Evolutionary conservation across 106 monocot species (phyloP).

Genomic region (Dioscorea alata): DNA sequence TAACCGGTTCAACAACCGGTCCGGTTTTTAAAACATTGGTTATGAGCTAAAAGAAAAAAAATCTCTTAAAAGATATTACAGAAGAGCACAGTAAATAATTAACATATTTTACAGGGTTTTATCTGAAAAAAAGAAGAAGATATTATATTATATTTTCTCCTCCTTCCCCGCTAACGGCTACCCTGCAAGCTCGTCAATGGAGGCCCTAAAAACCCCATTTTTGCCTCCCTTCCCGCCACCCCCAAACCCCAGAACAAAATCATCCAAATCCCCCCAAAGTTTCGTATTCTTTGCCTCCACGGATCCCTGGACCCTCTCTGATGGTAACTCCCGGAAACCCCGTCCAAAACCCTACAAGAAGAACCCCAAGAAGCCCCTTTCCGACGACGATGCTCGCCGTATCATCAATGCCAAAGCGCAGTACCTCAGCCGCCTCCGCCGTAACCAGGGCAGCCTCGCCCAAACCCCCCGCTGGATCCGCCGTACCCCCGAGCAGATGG

Average conservation of each 20-base stretch:
- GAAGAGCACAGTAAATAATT: too few species aligned
- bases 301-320: slow-evolving; percentile 48
- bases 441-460: slow-evolving; percentile 76
- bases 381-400: slow-evolving; percentile 84
- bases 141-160: too few species aligned
- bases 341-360: slow-evolving; percentile 6
- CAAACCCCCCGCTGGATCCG: slow-evolving; percentile 83
- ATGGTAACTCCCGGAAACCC: slow-evolving; percentile 27
- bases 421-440: slow-evolving; percentile 68
- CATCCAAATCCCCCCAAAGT: neutral
- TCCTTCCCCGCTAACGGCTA: neutral
- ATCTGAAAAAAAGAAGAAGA: too few species aligned
- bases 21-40: too few species aligned
- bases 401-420: slow-evolving; percentile 63
- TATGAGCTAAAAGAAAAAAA: too few species aligned
- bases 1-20: too few species aligned
- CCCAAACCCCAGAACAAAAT: neutral
- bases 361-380: slow-evolving; percentile 46
- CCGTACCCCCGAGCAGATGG: slow-evolving; percentile 95
- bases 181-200: slow-evolving; percentile 15
- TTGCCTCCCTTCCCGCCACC: slow-evolving; percentile 25
- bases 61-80: too few species aligned
- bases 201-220: slow-evolving; percentile 29
- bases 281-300: slow-evolving; percentile 16
- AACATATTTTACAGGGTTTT: too few species aligned